Evolutionary conservation across 2,329 filamentous ascomycete genomes (phyloP).

Genomic region (Gliomastix tumulicola): DNA sequence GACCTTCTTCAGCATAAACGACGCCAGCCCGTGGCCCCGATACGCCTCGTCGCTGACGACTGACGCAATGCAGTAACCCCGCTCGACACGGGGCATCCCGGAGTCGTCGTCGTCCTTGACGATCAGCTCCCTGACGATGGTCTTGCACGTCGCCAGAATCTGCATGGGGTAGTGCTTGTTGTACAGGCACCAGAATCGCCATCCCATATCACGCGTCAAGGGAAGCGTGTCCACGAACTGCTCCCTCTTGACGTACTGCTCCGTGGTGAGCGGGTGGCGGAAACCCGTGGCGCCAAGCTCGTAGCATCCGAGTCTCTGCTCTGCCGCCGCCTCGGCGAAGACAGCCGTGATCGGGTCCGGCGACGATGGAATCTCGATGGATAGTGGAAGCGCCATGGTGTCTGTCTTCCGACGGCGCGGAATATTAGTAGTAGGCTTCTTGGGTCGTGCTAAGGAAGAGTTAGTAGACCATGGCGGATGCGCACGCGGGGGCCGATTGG

Average conservation of each 20-base stretch:
- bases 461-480: too few species aligned
- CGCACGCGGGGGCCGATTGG: too few species aligned
- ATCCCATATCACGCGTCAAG: background rate
- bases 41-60: background rate
- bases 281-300: background rate
- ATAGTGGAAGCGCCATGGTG: too few species aligned
- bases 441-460: too few species aligned
- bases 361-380: too few species aligned
- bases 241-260: background rate
- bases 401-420: too few species aligned
- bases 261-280: background rate
- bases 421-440: too few species aligned
- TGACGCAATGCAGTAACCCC: background rate
- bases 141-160: background rate
- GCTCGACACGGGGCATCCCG: background rate
- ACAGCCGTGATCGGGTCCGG: background rate
- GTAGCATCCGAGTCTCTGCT: background rate
- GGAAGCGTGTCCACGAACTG: background rate
- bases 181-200: background rate
- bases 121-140: background rate
- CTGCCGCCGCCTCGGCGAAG: background rate
- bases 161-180: background rate
- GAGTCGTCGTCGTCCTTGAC: background rate
- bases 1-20: background rate
- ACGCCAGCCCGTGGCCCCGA: background rate